phyloP scores from a whole-genome alignment of 306 rosid species.

The Lathyrus oleraceus region DNA sequence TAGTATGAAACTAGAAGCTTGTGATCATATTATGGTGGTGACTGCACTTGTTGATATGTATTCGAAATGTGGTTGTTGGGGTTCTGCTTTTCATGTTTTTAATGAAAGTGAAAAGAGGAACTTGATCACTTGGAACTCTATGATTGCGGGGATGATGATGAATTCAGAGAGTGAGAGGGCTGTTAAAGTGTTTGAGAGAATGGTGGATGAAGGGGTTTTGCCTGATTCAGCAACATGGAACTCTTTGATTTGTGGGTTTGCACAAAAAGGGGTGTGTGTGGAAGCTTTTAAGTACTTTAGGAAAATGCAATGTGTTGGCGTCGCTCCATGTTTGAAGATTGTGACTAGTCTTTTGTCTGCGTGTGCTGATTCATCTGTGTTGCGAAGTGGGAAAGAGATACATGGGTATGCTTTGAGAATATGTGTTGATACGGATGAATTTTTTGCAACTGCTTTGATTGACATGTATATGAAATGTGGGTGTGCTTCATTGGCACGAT shows the following conservation, averaged over 20 bases:
- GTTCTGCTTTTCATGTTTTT: constrained; percentile 47
- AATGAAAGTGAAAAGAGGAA: constrained; percentile 42
- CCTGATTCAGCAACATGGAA: constrained; percentile 83
- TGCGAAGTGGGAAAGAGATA: constrained; percentile 59
- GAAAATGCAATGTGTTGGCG: constrained; percentile 56
- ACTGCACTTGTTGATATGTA: constrained; percentile 71
- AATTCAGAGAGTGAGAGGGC: constrained; percentile 54
- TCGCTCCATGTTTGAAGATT: constrained; percentile 52
- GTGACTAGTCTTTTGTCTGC: constrained; percentile 62
- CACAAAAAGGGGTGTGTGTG: constrained; percentile 46
- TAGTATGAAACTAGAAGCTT: constrained; percentile 39
- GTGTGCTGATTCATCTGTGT: constrained; percentile 55
- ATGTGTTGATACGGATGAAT: constrained; percentile 43
- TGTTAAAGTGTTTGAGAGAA: constrained; percentile 45
- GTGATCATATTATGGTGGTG: constrained; percentile 46
- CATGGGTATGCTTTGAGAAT: constrained; percentile 58
- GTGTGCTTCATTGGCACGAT: constrained; percentile 49
- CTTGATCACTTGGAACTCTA: constrained; percentile 66
- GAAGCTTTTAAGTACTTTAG: constrained; percentile 62
- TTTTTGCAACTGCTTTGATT: constrained; percentile 66
- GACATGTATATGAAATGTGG: constrained; percentile 80
- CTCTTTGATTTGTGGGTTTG: constrained; percentile 65
- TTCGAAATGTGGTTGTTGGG: constrained; percentile 72
- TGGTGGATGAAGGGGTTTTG: constrained; percentile 49
- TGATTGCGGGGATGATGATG: constrained; percentile 74